Evolutionary conservation across 495 filamentous ascomycete genomes (phyloP).

Genomic region (Xylaria venustula): DNA sequence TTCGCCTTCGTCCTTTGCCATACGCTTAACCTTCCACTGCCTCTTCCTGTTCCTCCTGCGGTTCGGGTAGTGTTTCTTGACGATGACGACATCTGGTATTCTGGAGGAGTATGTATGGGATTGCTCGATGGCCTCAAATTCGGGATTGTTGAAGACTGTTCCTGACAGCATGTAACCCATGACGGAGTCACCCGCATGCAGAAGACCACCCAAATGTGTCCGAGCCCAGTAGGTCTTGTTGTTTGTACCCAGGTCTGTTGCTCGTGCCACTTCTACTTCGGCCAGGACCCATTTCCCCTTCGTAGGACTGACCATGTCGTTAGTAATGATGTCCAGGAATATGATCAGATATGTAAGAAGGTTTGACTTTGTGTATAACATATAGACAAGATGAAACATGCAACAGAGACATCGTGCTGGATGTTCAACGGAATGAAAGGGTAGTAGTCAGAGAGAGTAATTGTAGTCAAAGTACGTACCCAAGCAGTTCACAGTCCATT

Average conservation of each 20-base stretch:
- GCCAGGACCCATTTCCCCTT: slow-evolving; percentile 82
- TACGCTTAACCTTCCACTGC: slow-evolving; percentile 91
- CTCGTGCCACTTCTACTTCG: slow-evolving; percentile 82
- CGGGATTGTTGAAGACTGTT: slow-evolving; percentile 84
- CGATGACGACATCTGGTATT: slow-evolving; percentile 88
- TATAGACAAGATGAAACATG: too few relatives aligned
- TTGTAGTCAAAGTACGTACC: slow-evolving; percentile 38
- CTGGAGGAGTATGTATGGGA: slow-evolving; percentile 65
- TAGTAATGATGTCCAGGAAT: neutral
- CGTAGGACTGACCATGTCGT: slow-evolving; percentile 14
- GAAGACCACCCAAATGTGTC: slow-evolving; percentile 83
- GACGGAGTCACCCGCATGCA: slow-evolving; percentile 87
- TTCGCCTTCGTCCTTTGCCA: slow-evolving; percentile 83
- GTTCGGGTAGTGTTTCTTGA: slow-evolving; percentile 93
- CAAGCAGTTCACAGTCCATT: slow-evolving; percentile 86
- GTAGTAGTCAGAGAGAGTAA: too few relatives aligned
- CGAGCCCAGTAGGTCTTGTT: slow-evolving; percentile 80
- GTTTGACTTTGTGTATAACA: too few relatives aligned
- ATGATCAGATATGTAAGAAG: too few relatives aligned
- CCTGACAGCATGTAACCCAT: slow-evolving; percentile 88
- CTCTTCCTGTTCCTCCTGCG: slow-evolving; percentile 78
- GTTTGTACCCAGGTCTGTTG: slow-evolving; percentile 86
- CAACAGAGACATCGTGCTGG: too few relatives aligned
- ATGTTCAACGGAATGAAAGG: too few relatives aligned
- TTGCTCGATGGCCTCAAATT: slow-evolving; percentile 76